Evolutionary conservation across 495 filamentous ascomycete species (phyloP), one percentile per base, ranked within the genome.

Genomic region (Chaetomium fimeti): DNA sequence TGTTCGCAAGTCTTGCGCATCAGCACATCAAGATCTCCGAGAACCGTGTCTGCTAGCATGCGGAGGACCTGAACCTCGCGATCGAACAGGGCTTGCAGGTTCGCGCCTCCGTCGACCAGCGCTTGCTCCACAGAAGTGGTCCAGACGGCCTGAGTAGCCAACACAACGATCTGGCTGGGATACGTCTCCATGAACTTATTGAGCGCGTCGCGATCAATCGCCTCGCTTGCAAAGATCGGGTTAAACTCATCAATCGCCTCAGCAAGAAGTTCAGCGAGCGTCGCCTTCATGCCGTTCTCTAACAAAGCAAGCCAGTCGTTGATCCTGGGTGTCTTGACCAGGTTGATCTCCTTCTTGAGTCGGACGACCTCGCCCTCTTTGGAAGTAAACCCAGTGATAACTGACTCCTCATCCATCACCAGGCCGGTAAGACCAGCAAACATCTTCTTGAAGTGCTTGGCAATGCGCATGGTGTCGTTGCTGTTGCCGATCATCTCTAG

Each of bases 401-500:
- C 85, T 42, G 86, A 85, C 65, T 97, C 88, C 62, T 97, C 92
- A 70, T 97, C 92, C 82, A 96, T 91, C 25, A 94, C 81, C 42
- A 99, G 82, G 1, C 93, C 93, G 6, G 88, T 91, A 27, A 99
- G 80, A 57, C 94, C 94, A 60, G 94, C 94, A 79, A 99, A 99
- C 94, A 99, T 99, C 82, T 99, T 99, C 76, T 95, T 91, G 80
- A 99, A 91, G 75, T 99, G 94, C 75, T 98, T 98, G 52, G 93
- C 90, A 63, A 99, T 92, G 28, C 94, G 91, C 69, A 91, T 80
- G 13, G 93, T 95, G 69, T 99, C 94, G 69, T 96, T 97, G 76
- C 92, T 96, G 76, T 99, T 99, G 73, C 94, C 94, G 57, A 99
- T 99, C 76, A 99, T 99, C 76, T 99, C 94, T n/a, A 99, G 82